Base-by-base conservation (phyloP, 2,329 filamentous ascomycete genomes). In the Alternaria sp. region DNA sequence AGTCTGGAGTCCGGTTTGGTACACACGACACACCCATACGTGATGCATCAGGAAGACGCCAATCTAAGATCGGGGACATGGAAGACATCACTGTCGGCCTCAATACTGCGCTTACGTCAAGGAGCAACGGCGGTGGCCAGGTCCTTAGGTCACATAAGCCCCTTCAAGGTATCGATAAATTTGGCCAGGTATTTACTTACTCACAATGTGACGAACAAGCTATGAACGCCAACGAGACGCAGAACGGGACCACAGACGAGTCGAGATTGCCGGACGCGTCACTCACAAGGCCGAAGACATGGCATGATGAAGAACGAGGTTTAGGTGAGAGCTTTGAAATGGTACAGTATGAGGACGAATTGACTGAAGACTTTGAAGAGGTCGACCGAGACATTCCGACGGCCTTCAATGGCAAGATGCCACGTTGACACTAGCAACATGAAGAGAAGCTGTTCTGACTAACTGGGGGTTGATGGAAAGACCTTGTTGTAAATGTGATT, bases 301-400 rank as follows among this genome's bases (percentile, higher is more conserved):
- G 0, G 2, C 18, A 23, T 15, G 6, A 12, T 2, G 21, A 51
- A 23, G 28, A 60, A 15, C 18, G 5, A 10, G 10, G 28, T 7
- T n/a, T 20, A 21, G 49, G 41, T 45, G 49, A 46, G 12, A 25
- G 46, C 7, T 60, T 55, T 37, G 57, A 55, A 7, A 25, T 46
- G 14, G 23, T 53, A 12, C 20, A 26, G 14, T n/a, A 28, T 25
- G 49, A 60, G 6, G 21, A 28, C n/a, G 23, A 45, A 8, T 15
- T 53, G 20, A 41, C 14, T 21, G 30, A 11, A 56, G 23, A 25
- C 18, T 51, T 53, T 23, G 18, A 49, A 53, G 25, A 44, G 20
- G 20, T 44, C 3, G 14, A 28, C 5, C 10, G 28, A 53, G 30
- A 37, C 26, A n/a, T 33, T 6, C 23, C 14, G 3, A 44, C 21